Evolutionary conservation across 2,329 filamentous ascomycete species (phyloP).

Genomic region (Penicillium sp.): DNA sequence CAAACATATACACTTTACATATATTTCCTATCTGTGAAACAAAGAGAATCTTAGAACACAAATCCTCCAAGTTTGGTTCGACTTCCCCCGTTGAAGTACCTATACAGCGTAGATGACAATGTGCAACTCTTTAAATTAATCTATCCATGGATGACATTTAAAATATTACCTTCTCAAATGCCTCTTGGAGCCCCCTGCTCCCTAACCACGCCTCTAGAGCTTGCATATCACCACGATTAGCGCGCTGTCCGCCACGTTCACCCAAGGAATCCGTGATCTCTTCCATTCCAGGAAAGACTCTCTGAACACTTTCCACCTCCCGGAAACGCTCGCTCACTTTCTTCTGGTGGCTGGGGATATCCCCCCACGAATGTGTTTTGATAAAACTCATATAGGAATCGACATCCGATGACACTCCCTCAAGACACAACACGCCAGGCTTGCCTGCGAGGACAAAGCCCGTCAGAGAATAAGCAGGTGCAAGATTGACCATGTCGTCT

Average conservation of each 20-base stretch:
- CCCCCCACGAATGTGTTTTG: constrained; percentile 64
- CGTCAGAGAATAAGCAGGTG: constrained; percentile 55
- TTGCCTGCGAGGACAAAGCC: constrained; percentile 64
- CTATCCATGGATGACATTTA: constrained; percentile 5
- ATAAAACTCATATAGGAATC: constrained; percentile 65
- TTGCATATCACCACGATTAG: constrained; percentile 39
- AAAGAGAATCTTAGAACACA: not conserved
- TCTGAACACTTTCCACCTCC: constrained; percentile 43
- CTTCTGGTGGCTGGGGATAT: constrained; percentile 63
- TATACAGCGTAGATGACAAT: not conserved
- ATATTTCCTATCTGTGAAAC: constrained; percentile 5
- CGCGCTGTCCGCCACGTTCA: constrained; percentile 33
- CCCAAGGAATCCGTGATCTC: constrained; percentile 37
- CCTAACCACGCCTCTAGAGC: constrained; percentile 34
- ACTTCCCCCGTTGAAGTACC: not conserved
- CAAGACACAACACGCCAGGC: constrained; percentile 49
- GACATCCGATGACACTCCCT: constrained; percentile 46
- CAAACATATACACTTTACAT: constrained; percentile 4
- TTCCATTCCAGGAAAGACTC: constrained; percentile 33
- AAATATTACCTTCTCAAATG: constrained; percentile 37
- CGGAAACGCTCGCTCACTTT: constrained; percentile 58
- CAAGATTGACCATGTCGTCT: constrained; percentile 58
- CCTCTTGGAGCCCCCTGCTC: constrained; percentile 27
- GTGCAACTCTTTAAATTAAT: no score
- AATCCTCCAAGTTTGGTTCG: not conserved